Percentiles rank a stretch among this genome's conserved stretches.
Evolutionary conservation across 495 filamentous ascomycete species (phyloP).

Genomic region (Penicillium ucsense): DNA sequence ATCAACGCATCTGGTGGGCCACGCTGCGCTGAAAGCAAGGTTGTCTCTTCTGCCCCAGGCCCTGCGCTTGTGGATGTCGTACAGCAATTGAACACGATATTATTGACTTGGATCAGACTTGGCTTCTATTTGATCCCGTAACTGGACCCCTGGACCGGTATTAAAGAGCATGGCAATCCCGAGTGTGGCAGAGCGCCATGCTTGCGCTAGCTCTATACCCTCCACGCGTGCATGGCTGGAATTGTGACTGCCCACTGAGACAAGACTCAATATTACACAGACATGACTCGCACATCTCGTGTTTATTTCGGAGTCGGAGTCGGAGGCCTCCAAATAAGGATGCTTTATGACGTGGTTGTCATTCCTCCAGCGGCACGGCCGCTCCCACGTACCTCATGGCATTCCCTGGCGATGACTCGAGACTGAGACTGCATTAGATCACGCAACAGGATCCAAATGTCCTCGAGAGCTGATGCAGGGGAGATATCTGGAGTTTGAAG

Average conservation of each 20-base stretch:
- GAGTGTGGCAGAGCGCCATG: neutral
- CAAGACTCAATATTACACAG: neutral
- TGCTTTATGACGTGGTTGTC: too few species aligned
- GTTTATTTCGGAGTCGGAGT: slow-evolving; percentile 14
- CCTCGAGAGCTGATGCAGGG: neutral
- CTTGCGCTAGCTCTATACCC: neutral
- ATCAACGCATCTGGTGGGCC: neutral
- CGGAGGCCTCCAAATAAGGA: slow-evolving; percentile 5
- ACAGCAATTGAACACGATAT: too few species aligned
- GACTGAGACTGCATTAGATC: neutral
- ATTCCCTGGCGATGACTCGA: neutral
- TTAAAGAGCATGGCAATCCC: neutral
- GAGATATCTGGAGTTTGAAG: neutral
- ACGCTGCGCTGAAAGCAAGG: neutral
- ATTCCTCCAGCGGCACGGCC: too few species aligned
- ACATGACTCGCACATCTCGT: neutral
- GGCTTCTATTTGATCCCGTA: too few species aligned
- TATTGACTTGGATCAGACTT: too few species aligned
- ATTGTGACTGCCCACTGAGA: neutral
- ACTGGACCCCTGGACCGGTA: neutral
- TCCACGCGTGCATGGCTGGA: neutral
- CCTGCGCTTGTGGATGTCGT: too few species aligned
- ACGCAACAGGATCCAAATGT: neutral
- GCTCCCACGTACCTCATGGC: too few species aligned
- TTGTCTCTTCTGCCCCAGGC: too few species aligned